Evolutionary conservation across 345 rosid species (phyloP).

Genomic region (Camelina neglecta): DNA sequence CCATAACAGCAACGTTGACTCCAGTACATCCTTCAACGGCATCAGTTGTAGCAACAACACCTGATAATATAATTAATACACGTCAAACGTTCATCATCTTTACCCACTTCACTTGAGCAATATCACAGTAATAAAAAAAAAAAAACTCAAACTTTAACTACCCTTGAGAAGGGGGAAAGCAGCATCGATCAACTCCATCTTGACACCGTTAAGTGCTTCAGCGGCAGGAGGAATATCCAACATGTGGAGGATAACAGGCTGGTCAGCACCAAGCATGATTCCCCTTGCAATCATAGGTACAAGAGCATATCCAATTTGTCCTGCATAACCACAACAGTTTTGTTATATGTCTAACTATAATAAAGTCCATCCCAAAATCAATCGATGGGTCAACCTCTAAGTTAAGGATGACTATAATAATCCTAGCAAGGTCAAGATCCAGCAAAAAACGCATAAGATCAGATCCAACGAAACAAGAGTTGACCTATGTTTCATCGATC

Average conservation of each 20-base stretch:
- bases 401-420: neutral
- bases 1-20: slow-evolving; percentile 92
- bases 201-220: slow-evolving; percentile 95
- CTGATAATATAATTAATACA: slow-evolving; percentile 45
- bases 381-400: too few species aligned
- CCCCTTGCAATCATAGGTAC: slow-evolving; percentile 99
- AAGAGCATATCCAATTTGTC: slow-evolving; percentile 99
- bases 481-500: neutral
- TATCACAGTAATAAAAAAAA: neutral
- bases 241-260: slow-evolving; percentile 99
- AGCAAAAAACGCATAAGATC: neutral
- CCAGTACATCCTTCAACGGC: slow-evolving; percentile 96
- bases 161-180: slow-evolving; percentile 99
- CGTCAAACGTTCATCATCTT: neutral
- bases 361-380: neutral
- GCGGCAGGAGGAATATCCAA: slow-evolving; percentile 98
- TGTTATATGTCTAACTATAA: neutral
- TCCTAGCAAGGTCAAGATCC: slow-evolving; percentile 16
- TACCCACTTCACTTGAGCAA: neutral
- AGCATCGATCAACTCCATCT: slow-evolving; percentile 97
- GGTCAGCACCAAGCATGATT: slow-evolving; percentile 95
- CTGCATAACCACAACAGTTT: slow-evolving; percentile 46
- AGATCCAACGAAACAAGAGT: slow-evolving; percentile 21
- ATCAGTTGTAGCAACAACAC: slow-evolving; percentile 98
- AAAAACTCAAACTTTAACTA: neutral